Percentiles rank a stretch among this genome's conserved stretches.
Conservation (phyloP, 495 filamentous ascomycete genomes). For the Bathelium albidoporum region DNA sequence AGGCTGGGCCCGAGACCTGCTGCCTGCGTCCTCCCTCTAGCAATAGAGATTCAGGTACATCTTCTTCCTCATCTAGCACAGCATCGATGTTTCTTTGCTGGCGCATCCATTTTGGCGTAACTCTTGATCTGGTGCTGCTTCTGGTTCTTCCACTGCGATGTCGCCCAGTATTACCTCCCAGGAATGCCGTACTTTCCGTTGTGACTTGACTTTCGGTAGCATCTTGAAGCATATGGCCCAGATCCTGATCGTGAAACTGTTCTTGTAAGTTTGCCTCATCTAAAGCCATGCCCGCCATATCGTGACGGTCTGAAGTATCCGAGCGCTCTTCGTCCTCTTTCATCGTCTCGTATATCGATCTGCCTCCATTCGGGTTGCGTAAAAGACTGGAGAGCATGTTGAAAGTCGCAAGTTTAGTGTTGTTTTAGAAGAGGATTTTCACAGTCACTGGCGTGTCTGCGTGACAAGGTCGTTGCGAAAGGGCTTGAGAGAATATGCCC, state of each 20-base stretch:
- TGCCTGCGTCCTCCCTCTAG: slow-evolving; percentile 49
- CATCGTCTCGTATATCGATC: slow-evolving; percentile 55
- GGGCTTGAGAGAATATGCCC: background rate
- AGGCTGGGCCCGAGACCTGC: background rate
- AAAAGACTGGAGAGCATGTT: slow-evolving; percentile 1
- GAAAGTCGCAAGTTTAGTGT: background rate
- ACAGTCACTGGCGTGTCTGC: background rate
- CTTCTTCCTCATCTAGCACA: slow-evolving; percentile 60
- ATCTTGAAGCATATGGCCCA: slow-evolving; percentile 55
- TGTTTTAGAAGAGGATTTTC: background rate
- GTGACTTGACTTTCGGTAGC: slow-evolving; percentile 51
- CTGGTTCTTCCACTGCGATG: background rate
- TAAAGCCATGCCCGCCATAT: slow-evolving; percentile 53
- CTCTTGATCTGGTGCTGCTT: background rate
- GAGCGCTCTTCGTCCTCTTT: slow-evolving; percentile 50
- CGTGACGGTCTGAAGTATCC: slow-evolving; percentile 52
- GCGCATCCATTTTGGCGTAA: background rate
- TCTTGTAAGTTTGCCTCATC: slow-evolving; percentile 60
- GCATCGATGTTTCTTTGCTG: background rate
- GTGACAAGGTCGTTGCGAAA: background rate
- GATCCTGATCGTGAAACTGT: slow-evolving; percentile 59
- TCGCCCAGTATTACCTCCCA: slow-evolving; percentile 4
- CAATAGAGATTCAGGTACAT: slow-evolving; percentile 81
- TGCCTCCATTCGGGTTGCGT: background rate
- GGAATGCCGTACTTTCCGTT: slow-evolving; percentile 42